Conservation (phyloP, 2,329 filamentous ascomycete genomes). For the Hymenoscyphus linearis region DNA sequence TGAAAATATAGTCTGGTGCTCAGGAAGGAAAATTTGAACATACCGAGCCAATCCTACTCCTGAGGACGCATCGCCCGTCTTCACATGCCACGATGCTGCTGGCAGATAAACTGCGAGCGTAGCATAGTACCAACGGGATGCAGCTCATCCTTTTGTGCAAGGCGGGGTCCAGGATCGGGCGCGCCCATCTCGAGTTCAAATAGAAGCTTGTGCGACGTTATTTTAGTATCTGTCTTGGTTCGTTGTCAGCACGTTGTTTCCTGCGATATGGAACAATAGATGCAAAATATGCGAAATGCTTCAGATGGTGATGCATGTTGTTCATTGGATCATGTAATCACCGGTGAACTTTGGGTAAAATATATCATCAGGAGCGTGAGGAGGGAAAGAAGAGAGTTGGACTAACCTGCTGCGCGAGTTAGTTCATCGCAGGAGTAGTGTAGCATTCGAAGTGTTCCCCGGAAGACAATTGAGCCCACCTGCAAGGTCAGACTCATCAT, state of each 20-base stretch:
- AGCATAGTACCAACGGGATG: background rate
- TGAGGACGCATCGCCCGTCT: background rate
- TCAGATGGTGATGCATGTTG: slow-evolving; percentile 76
- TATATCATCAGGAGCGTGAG: slow-evolving; percentile 31
- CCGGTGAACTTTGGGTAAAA: slow-evolving; percentile 30
- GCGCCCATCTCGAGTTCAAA: background rate
- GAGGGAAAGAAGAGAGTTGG: slow-evolving; percentile 1
- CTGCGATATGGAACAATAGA: slow-evolving; percentile 12
- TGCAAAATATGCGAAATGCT: slow-evolving; percentile 32
- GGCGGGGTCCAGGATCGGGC: background rate
- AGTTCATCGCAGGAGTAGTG: background rate
- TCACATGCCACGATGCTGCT: background rate
- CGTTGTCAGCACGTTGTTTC: slow-evolving; percentile 4
- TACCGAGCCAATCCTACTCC: background rate
- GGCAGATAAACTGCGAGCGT: background rate
- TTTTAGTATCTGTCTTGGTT: background rate
- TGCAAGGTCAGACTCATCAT: background rate
- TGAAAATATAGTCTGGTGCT: slow-evolving; percentile 31
- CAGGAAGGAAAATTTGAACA: background rate
- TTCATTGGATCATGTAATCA: slow-evolving; percentile 35
- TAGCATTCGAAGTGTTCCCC: background rate
- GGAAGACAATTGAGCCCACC: background rate
- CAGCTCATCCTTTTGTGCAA: background rate
- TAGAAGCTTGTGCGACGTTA: background rate
- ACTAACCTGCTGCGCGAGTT: background rate